Evolutionary conservation across 2,329 filamentous ascomycete genomes (phyloP).

Genomic region (Ploettnerulaceae sp.): DNA sequence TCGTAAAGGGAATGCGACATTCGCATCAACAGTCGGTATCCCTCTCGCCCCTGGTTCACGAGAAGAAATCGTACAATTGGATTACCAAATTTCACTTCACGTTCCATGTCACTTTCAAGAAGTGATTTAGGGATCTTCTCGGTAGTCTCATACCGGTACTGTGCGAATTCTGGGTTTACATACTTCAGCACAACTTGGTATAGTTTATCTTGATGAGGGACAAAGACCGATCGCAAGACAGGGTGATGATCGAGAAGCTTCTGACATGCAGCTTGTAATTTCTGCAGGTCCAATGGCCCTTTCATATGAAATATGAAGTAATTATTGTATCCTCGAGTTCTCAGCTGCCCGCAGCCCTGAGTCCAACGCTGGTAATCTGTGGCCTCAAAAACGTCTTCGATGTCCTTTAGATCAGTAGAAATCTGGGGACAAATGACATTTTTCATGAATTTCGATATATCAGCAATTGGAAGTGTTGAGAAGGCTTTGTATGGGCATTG

Average conservation of each 20-base stretch:
- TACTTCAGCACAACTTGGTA: slow-evolving; percentile 15
- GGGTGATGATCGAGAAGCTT: slow-evolving; percentile 5
- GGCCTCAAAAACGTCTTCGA: slow-evolving; percentile 15
- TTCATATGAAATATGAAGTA: slow-evolving; percentile 14
- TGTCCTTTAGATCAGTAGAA: neutral
- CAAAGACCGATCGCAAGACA: slow-evolving; percentile 17
- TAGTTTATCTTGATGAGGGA: neutral
- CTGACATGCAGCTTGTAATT: slow-evolving; percentile 8
- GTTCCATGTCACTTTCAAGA: neutral
- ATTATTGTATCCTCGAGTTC: slow-evolving; percentile 12
- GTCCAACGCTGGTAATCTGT: slow-evolving; percentile 17
- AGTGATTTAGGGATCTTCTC: neutral
- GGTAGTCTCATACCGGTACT: neutral
- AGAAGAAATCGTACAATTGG: neutral
- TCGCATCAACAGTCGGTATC: slow-evolving; percentile 5
- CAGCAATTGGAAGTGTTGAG: neutral
- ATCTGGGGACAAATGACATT: neutral
- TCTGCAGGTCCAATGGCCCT: slow-evolving; percentile 4
- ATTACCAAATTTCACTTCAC: neutral
- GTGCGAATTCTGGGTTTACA: neutral
- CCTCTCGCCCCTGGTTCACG: neutral
- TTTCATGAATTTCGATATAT: neutral
- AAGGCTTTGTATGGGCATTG: neutral
- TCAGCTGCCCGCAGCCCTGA: slow-evolving; percentile 5
- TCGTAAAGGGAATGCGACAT: slow-evolving; percentile 59